Percentiles rank a stretch among this genome's conserved stretches.
phyloP scores from a whole-genome alignment of 106 monocot species.

The Dioscorea dumetorum region DNA sequence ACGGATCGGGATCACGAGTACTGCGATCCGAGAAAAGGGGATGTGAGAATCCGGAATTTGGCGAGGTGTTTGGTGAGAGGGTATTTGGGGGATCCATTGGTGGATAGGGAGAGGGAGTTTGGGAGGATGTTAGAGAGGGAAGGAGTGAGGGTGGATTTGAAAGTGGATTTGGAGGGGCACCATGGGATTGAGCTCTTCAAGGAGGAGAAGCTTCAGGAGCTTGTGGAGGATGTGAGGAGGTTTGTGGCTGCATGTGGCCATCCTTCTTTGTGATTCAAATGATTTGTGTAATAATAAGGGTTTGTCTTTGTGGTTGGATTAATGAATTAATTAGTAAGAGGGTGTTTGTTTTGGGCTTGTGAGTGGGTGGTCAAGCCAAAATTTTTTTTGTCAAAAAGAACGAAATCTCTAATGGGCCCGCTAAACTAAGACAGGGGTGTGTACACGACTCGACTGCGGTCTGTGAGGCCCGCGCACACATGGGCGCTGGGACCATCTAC shows the following conservation, averaged over 20 bases:
- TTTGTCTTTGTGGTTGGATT: too few relatives aligned
- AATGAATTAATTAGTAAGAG: too few relatives aligned
- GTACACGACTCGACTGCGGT: too few relatives aligned
- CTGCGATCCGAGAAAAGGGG: constrained; percentile 14
- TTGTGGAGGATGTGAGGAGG: constrained; percentile 17
- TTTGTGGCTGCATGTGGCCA: background rate
- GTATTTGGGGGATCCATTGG: constrained; percentile 33
- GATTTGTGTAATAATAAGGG: too few relatives aligned
- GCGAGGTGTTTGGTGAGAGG: constrained; percentile 25
- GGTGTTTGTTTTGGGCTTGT: too few relatives aligned
- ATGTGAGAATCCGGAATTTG: background rate
- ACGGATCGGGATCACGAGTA: constrained; percentile 31
- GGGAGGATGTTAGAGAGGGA: constrained; percentile 17
- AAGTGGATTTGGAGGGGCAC: constrained; percentile 13
- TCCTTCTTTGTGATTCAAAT: too few relatives aligned
- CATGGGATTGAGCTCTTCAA: constrained; percentile 37
- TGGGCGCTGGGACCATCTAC: too few relatives aligned
- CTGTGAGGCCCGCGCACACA: too few relatives aligned
- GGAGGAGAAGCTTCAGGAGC: background rate
- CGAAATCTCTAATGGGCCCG: too few relatives aligned
- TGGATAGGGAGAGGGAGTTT: constrained; percentile 40
- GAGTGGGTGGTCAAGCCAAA: too few relatives aligned
- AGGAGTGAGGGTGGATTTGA: constrained; percentile 17
- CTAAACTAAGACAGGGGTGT: too few relatives aligned
- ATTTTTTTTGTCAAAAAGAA: too few relatives aligned